phyloP scores from a whole-genome alignment of 2,329 filamentous ascomycete species.

The Teratosphaeria epicoccoides region DNA sequence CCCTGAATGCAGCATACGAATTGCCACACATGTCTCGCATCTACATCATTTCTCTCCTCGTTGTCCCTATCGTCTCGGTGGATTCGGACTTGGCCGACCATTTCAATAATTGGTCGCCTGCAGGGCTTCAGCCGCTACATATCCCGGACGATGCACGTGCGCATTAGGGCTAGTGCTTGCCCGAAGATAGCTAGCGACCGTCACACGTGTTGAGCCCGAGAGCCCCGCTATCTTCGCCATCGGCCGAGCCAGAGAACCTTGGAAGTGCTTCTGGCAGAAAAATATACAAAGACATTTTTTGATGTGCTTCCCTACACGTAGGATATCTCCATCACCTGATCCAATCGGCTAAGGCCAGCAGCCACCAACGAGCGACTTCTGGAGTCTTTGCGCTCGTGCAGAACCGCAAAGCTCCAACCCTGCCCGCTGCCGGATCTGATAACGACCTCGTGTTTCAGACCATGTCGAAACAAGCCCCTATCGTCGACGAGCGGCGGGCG shows the following conservation, averaged over 20 bases:
- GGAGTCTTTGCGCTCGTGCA: slow-evolving; percentile 47
- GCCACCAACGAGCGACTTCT: slow-evolving; percentile 41
- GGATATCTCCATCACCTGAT: background rate
- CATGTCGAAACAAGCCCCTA: slow-evolving; percentile 9
- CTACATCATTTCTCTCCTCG: too few species aligned
- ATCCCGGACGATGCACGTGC: too few species aligned
- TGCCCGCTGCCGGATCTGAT: background rate
- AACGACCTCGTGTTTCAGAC: background rate
- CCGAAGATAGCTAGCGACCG: background rate
- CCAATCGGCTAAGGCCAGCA: background rate
- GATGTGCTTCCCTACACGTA: background rate
- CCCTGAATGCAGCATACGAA: too few species aligned
- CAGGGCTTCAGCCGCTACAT: too few species aligned
- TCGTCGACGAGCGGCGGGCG: slow-evolving; percentile 7
- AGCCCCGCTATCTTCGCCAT: background rate
- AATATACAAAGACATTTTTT: background rate
- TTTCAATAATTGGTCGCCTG: too few species aligned
- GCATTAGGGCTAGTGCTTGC: too few species aligned
- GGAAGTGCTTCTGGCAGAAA: background rate
- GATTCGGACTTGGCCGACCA: too few species aligned
- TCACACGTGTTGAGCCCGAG: background rate
- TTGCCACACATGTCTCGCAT: too few species aligned
- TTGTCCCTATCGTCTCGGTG: too few species aligned
- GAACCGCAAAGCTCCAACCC: slow-evolving; percentile 36
- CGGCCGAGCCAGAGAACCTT: too few species aligned